Evolutionary conservation across 2,329 filamentous ascomycete genomes (phyloP).

Genomic region (Seiridium unicorne): DNA sequence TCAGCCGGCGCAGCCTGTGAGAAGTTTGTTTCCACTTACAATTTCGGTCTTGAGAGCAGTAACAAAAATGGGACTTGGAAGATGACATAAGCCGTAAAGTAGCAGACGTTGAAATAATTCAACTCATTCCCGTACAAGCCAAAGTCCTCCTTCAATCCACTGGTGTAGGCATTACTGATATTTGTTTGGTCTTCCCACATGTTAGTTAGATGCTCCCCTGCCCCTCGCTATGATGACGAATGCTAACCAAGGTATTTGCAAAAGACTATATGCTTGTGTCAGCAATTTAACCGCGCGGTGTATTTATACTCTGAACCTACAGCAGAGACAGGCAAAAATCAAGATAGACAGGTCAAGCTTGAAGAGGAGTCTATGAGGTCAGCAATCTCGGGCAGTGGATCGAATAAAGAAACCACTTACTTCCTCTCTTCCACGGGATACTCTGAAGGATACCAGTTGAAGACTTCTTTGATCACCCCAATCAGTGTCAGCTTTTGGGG

Average conservation of each 20-base stretch:
- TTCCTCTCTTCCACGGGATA: conserved; percentile 29
- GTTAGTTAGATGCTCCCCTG: background rate
- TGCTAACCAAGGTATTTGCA: conserved; percentile 28
- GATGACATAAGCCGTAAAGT: conserved; percentile 36
- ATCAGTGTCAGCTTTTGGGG: background rate
- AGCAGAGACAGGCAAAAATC: conserved; percentile 30
- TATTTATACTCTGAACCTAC: conserved; percentile 17
- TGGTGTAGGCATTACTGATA: conserved; percentile 35
- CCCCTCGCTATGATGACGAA: background rate
- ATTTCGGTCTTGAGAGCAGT: conserved; percentile 26
- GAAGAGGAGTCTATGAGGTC: conserved; percentile 23
- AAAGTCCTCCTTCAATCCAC: conserved; percentile 37
- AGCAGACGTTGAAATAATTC: conserved; percentile 38
- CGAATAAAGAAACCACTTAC: conserved; percentile 14
- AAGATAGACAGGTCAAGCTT: conserved; percentile 31
- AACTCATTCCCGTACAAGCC: conserved; percentile 35
- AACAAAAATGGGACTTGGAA: conserved; percentile 30
- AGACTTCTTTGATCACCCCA: conserved; percentile 27
- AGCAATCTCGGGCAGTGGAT: background rate
- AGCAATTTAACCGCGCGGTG: background rate
- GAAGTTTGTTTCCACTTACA: conserved; percentile 16
- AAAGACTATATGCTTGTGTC: conserved; percentile 21
- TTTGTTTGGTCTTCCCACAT: conserved; percentile 26
- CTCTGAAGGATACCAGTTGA: conserved; percentile 32
- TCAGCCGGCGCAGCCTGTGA: background rate